Base-by-base conservation (phyloP, 345 rosid species). In the Zanthoxylum bungeanum region DNA sequence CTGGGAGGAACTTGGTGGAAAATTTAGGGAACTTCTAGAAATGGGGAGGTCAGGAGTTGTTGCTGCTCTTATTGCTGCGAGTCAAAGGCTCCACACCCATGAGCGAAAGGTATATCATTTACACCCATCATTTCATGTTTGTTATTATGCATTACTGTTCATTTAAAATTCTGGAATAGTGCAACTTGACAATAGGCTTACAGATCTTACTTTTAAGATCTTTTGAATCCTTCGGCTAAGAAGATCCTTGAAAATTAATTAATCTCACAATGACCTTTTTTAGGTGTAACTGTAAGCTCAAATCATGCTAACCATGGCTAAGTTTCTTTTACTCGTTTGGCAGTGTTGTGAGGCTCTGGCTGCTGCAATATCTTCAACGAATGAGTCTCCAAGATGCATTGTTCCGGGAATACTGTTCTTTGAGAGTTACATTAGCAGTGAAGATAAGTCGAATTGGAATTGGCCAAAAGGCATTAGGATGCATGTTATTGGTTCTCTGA, bases 21-120 rank as follows among this genome's bases (percentile, higher is more conserved):
- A 71, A 75, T 84, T 91, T 70, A 82, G 39, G 80, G 93, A 89
- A 81, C 91, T 96, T 82, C 89, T 96, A 14, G 85, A 81, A 77
- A 85, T 89, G 93, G 97, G 98, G 74, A 87, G 79, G 78, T 73
- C 99, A 31, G 97, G 93, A 81, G 97, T 96, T 72, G 82, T 93
- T 80, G 97, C 93, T 63, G 86, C 89, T 31, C 77, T 96, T 14
- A 75, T 96, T 78, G 94, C 94, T 3, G 87, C 84, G 31, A 74
- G 87, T 80, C 93, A 87, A 74, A 88, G 88, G 87, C 93, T 89
- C 81, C 79, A 82, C 24, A 79, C 87, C 72, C 84, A 83, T 80
- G 92, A 84, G 69, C 77, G 67, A 11, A 79, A 93, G 98, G 98
- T 96, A 49, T 22, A 71, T 22, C 22, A 51, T 30, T 66, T 67